These are phyloP conservation scores for Lanmaoa rubissima DNA, from an alignment of 768 basidiomycete species.

Conservation along the genomic window DNA sequence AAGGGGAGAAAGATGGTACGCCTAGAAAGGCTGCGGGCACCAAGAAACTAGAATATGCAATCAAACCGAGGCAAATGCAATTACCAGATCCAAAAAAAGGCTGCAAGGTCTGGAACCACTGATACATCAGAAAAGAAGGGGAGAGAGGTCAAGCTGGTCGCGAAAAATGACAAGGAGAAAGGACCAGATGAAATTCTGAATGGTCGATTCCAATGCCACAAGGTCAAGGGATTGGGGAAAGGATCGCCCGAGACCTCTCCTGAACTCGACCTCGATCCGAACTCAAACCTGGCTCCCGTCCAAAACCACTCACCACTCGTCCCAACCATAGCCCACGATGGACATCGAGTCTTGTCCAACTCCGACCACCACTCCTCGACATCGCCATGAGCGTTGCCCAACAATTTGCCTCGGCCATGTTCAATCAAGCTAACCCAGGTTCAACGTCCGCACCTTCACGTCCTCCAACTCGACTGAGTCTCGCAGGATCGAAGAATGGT, in stretches of 20 bases:
- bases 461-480: not conserved
- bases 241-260: not conserved
- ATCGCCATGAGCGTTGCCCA: not conserved
- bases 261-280: not conserved
- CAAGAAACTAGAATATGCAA: not conserved
- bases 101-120: not conserved
- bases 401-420: not conserved
- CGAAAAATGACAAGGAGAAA: not conserved
- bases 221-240: not conserved
- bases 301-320: not conserved
- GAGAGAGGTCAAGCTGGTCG: not conserved
- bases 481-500: not conserved
- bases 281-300: not conserved
- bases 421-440: too few species aligned
- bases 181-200: slow-evolving; percentile 1
- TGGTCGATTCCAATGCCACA: not conserved
- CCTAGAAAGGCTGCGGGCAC: not conserved
- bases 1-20: not conserved
- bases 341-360: not conserved
- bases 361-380: not conserved
- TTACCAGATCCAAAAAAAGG: not conserved
- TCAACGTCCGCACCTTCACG: not conserved
- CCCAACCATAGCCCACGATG: not conserved
- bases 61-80: not conserved
- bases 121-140: not conserved